A percentile compares a stretch with the other conserved stretches of the same genome.
These are phyloP conservation scores for Solanum verrucosum DNA, from an alignment of 257 asterid species.

Conservation along the genomic window DNA sequence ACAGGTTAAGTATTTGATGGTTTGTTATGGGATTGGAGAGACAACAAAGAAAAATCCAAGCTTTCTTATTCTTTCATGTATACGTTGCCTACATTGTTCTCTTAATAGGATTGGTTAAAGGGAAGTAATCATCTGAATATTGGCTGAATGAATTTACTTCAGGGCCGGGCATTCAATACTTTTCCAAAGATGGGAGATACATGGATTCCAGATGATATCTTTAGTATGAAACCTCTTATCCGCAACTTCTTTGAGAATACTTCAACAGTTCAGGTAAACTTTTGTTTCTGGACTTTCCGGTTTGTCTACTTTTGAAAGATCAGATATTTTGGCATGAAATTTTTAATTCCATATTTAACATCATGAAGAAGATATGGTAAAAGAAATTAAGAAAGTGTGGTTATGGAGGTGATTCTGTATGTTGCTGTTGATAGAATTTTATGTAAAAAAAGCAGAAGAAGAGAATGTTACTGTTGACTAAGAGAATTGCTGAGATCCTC, in stretches of 20 bases:
- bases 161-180: constrained; percentile 96
- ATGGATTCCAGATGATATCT: constrained; percentile 83
- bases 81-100: not conserved
- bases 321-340: not conserved
- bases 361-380: not conserved
- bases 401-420: not conserved
- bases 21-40: not conserved
- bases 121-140: not conserved
- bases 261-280: constrained; percentile 77
- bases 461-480: not conserved
- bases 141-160: constrained; percentile 7
- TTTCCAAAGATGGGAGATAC: constrained; percentile 91
- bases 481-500: not conserved
- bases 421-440: not conserved
- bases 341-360: not conserved
- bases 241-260: constrained; percentile 92
- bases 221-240: constrained; percentile 59
- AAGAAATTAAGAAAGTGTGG: not conserved
- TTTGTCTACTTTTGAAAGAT: not conserved
- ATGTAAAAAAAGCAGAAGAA: not conserved
- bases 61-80: not conserved
- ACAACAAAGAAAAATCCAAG: not conserved
- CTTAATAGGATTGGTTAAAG: not conserved
- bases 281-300: not conserved
- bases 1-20: not conserved